These are phyloP conservation scores for Torulaspora indica DNA, from an alignment of 805 yeast genomes.

Conservation along the genomic window DNA sequence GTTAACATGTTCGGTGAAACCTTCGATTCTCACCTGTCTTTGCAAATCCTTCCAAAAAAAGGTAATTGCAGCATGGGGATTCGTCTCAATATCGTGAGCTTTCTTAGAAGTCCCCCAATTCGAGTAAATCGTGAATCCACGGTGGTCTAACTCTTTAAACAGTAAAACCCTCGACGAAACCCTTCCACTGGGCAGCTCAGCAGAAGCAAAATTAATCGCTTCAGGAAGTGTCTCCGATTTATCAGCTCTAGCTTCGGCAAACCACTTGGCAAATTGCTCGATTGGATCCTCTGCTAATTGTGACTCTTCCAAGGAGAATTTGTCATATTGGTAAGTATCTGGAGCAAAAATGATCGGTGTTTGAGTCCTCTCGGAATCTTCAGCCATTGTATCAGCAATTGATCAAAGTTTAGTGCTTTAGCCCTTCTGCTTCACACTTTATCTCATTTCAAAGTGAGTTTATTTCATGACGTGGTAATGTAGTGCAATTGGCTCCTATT, in stretches of 20 bases:
- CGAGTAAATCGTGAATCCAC: constrained; percentile 83
- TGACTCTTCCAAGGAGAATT: constrained; percentile 50
- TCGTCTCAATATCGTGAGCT: constrained; percentile 60
- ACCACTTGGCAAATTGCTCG: constrained; percentile 80
- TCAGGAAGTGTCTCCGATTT: constrained; percentile 67
- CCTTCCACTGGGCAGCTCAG: constrained; percentile 82
- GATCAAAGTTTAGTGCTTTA: background rate
- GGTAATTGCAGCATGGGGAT: constrained; percentile 75
- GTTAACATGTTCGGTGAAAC: constrained; percentile 66
- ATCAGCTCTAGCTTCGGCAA: constrained; percentile 59
- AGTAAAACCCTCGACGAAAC: constrained; percentile 80
- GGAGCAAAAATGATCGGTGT: constrained; percentile 61
- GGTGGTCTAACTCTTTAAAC: constrained; percentile 80
- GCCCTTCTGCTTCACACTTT: background rate
- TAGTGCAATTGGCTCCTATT: background rate
- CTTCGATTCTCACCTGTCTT: constrained; percentile 92
- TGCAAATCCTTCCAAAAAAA: constrained; percentile 91
- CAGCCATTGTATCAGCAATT: constrained; percentile 15
- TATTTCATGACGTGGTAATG: background rate
- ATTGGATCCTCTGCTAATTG: constrained; percentile 61
- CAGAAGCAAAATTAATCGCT: constrained; percentile 81
- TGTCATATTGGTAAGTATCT: constrained; percentile 79
- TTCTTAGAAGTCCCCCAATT: constrained; percentile 90
- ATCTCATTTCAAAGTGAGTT: too few relatives aligned
- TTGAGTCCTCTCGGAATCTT: constrained; percentile 25